Evolutionary conservation across 148 eudicot genomes (phyloP), one percentile per base, ranked within the genome.

Genomic region (Rhododendron ferrugineum): DNA sequence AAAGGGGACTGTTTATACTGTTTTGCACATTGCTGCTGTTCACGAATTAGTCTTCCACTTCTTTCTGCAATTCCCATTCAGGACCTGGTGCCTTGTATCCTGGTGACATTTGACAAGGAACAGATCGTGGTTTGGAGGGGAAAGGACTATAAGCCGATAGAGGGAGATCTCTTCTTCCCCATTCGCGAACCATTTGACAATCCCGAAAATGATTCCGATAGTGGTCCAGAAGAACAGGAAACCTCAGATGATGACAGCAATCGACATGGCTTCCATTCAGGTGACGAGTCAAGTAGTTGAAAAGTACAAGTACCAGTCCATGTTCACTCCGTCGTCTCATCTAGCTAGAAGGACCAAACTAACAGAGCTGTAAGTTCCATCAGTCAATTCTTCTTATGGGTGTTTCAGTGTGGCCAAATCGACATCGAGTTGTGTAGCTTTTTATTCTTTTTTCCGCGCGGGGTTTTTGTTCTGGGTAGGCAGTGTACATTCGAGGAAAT

Each of bases 91-190:
- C 98, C 98, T 10, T 96, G 98, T 86, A 77, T 92, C 36, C 90
- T 92, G 56, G 96, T 97, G 30, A 91, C 98, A 60, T 95, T 96
- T 87, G 89, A 86, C 42, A 97, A 97, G 88, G 96, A 94, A 84
- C 99, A 97, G 85, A 86, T 97, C 78, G 98, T 97, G 52, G 80
- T 93, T 16, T 97, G 99, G 99, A 91, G 98, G 87, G 99, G 98
- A 70, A 85, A 89, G 37, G 83, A 92, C 81, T 93, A 94, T 82
- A 87, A 91, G 82, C 93, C 92, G 11, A 34, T 26, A 42, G 89
- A 91, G 79, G 95, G 87, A 14, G 91, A 90, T 37, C 72, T 85
- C 82, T 90, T 90, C 74, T 91, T 90, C 73, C 78, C 86, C 0
- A 93, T 88, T 10, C 90, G 89, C 49, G 92, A 90, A 78, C 49